These are phyloP conservation scores for Grigorovia jiainica DNA, from an alignment of 805 yeast species.

Conservation along the genomic window DNA sequence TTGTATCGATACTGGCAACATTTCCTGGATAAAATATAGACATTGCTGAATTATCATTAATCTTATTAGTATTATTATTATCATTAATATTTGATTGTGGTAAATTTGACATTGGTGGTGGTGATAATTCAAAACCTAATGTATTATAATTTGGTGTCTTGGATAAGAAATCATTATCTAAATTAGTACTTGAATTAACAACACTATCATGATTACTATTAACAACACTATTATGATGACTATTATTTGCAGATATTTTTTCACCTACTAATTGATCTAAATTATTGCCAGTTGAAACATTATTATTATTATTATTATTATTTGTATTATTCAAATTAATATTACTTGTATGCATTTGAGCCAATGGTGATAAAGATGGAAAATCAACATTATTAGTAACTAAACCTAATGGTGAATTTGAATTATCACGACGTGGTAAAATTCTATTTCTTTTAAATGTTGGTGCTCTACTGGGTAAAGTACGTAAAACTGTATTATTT, in stretches of 20 bases:
- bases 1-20: not conserved
- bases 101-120: not conserved
- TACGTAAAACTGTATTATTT: not conserved
- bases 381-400: not conserved
- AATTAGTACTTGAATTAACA: not conserved
- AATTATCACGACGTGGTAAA: not conserved
- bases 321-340: not conserved
- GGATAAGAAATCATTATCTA: conserved; percentile 14
- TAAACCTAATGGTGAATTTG: not conserved
- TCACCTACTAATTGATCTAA: not conserved
- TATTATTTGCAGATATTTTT: not conserved
- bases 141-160: conserved; percentile 15
- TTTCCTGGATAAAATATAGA: not conserved
- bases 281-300: not conserved
- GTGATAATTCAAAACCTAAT: conserved; percentile 13
- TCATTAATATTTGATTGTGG: conserved; percentile 4
- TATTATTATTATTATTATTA: not conserved
- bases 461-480: not conserved
- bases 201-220: not conserved
- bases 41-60: not conserved
- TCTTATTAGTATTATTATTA: not conserved
- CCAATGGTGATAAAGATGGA: not conserved
- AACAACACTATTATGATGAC: no score
- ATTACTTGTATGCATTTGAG: not conserved
- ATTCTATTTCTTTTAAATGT: not conserved